Percentiles rank a stretch among this genome's conserved stretches.
phyloP scores from a whole-genome alignment of 257 asterid species.

The Rubia yunnanensis region DNA sequence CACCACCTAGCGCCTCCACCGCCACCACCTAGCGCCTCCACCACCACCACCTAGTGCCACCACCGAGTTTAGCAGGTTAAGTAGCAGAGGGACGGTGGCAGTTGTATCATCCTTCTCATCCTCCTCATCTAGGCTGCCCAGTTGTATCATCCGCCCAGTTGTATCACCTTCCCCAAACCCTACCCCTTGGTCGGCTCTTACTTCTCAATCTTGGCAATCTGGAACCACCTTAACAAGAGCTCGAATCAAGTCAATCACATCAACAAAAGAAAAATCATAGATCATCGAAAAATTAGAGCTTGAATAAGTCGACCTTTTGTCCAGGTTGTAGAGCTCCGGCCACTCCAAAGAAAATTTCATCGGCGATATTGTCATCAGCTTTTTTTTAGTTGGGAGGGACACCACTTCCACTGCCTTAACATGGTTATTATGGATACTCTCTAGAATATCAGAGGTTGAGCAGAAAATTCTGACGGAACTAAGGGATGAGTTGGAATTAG shows the following conservation, averaged over 20 bases:
- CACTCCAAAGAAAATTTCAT: too few relatives aligned
- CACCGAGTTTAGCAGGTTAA: too few relatives aligned
- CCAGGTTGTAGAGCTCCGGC: too few relatives aligned
- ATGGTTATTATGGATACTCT: slow-evolving; percentile 61
- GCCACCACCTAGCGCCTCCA: too few relatives aligned
- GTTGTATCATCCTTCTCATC: too few relatives aligned
- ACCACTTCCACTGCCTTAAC: slow-evolving; percentile 53
- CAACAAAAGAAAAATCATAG: slow-evolving; percentile 39
- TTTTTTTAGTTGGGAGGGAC: slow-evolving; percentile 59
- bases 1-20: too few relatives aligned
- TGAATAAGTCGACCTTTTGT: too few relatives aligned
- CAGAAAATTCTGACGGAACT: slow-evolving; percentile 31
- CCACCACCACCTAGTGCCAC: too few relatives aligned
- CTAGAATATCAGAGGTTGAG: slow-evolving; percentile 24
- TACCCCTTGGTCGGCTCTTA: slow-evolving; percentile 49
- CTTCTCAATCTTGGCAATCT: slow-evolving; percentile 26
- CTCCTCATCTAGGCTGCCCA: too few relatives aligned
- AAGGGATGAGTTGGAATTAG: neutral
- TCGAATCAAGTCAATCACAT: slow-evolving; percentile 23
- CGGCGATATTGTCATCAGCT: slow-evolving; percentile 46
- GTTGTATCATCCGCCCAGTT: too few relatives aligned
- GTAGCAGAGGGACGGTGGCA: too few relatives aligned
- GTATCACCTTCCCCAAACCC: slow-evolving; percentile 21
- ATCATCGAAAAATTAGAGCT: slow-evolving; percentile 13
- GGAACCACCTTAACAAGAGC: slow-evolving; percentile 37